A percentile compares a stretch with the other conserved stretches of the same genome.
phyloP scores from a whole-genome alignment of 352 stramenopile genomes.

The Phytophthora pini region DNA sequence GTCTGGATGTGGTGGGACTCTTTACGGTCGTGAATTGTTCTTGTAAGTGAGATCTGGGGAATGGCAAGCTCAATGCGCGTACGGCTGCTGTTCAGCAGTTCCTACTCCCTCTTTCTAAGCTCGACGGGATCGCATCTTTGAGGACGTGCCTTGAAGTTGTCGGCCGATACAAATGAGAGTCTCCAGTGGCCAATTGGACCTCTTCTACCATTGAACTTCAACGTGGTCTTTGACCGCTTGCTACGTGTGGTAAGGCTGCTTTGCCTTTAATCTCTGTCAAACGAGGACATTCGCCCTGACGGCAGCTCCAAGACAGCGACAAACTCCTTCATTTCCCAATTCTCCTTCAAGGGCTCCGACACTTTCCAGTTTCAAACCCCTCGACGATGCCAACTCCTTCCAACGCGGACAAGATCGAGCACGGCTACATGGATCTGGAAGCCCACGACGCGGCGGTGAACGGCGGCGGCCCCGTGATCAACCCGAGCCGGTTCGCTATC shows the following conservation, averaged over 20 bases:
- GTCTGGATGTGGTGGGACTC: background rate
- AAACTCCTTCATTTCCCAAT: constrained; percentile 28
- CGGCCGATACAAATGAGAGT: constrained; percentile 1
- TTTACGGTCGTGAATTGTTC: no score
- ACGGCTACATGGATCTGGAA: constrained; percentile 43
- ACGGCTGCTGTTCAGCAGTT: constrained; percentile 6
- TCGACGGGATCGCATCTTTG: constrained; percentile 1
- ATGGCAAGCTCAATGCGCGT: background rate
- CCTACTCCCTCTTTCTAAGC: background rate
- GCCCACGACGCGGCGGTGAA: constrained; percentile 34
- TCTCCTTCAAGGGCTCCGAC: constrained; percentile 23
- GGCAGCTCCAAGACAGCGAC: background rate
- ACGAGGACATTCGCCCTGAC: constrained; percentile 10
- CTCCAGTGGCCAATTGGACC: constrained; percentile 21
- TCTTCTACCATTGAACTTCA: constrained; percentile 42
- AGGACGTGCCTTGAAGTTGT: constrained; percentile 25
- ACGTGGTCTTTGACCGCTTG: constrained; percentile 25
- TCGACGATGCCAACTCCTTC: constrained; percentile 25
- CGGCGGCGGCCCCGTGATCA: constrained; percentile 16
- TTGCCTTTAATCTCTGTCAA: constrained; percentile 37
- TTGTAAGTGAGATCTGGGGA: no score
- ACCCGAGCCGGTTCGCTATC: constrained; percentile 38
- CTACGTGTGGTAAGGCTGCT: constrained; percentile 32
- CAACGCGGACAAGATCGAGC: constrained; percentile 40
- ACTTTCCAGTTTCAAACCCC: constrained; percentile 11